Conservation (phyloP, 2,329 filamentous ascomycete species). For the Didymella glomerata region DNA sequence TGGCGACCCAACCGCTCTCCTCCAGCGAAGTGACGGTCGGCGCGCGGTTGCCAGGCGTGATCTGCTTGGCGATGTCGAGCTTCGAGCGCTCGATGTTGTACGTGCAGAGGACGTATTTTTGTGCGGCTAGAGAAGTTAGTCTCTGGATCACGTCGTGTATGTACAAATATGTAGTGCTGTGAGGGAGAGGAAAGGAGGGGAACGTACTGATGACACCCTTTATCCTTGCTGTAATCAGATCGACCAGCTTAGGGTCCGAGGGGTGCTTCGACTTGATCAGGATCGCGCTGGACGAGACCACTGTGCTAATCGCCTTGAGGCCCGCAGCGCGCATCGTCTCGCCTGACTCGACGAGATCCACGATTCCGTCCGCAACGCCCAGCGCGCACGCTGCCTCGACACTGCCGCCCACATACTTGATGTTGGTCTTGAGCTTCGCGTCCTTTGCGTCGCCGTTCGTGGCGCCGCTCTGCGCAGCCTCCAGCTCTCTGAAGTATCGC, state of each 20-base stretch:
- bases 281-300: slow-evolving; percentile 85
- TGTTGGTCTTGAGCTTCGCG: slow-evolving; percentile 79
- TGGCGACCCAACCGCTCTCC: slow-evolving; percentile 90
- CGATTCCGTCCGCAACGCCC: slow-evolving; percentile 94
- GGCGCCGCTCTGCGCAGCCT: slow-evolving; percentile 58
- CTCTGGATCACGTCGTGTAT: too few species aligned
- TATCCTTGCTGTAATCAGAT: slow-evolving; percentile 86
- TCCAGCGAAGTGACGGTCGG: slow-evolving; percentile 91
- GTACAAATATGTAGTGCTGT: background rate
- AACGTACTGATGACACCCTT: slow-evolving; percentile 83
- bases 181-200: background rate
- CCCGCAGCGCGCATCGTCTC: slow-evolving; percentile 98
- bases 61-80: slow-evolving; percentile 72
- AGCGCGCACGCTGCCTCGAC: slow-evolving; percentile 96
- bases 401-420: slow-evolving; percentile 94
- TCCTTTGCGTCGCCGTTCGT: slow-evolving; percentile 49
- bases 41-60: slow-evolving; percentile 93
- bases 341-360: slow-evolving; percentile 97
- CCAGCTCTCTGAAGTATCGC: slow-evolving; percentile 83
- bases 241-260: slow-evolving; percentile 79
- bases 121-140: slow-evolving; percentile 67
- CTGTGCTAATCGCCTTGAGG: slow-evolving; percentile 91
- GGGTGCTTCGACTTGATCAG: slow-evolving; percentile 90
- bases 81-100: slow-evolving; percentile 85
- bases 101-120: slow-evolving; percentile 92